Evolutionary conservation across 1,139 yeast species (phyloP).

Genomic region (Diutina sp.): DNA sequence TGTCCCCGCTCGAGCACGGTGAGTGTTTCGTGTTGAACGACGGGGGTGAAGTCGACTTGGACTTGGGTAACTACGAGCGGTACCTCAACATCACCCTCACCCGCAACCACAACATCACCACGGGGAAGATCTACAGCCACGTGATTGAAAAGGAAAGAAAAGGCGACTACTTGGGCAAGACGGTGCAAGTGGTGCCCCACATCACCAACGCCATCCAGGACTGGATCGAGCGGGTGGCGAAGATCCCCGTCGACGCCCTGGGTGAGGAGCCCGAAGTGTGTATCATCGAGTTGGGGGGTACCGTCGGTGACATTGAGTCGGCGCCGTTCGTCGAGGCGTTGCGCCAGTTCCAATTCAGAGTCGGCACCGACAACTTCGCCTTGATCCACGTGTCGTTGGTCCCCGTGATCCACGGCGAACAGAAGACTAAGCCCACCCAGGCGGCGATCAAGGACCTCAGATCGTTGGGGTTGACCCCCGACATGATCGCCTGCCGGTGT

Average conservation of each 20-base stretch:
- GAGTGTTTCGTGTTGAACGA: slow-evolving; percentile 96
- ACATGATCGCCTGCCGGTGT: slow-evolving; percentile 97
- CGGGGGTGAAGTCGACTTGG: slow-evolving; percentile 98
- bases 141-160: slow-evolving; percentile 92
- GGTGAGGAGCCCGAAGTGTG: slow-evolving; percentile 88
- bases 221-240: slow-evolving; percentile 92
- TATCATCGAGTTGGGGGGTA: slow-evolving; percentile 95
- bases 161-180: slow-evolving; percentile 96
- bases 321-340: slow-evolving; percentile 98
- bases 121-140: slow-evolving; percentile 91
- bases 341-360: slow-evolving; percentile 97
- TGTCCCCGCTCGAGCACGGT: slow-evolving; percentile 98
- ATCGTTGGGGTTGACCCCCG: slow-evolving; percentile 88
- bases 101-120: slow-evolving; percentile 89
- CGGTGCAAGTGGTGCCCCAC: slow-evolving; percentile 99
- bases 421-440: slow-evolving; percentile 98
- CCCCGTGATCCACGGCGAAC: slow-evolving; percentile 97
- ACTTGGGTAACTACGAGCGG: slow-evolving; percentile 95
- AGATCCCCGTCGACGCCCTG: slow-evolving; percentile 83
- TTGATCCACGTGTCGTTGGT: slow-evolving; percentile 93
- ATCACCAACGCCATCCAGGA: slow-evolving; percentile 95
- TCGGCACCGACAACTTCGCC: slow-evolving; percentile 87
- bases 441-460: slow-evolving; percentile 97
- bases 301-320: slow-evolving; percentile 97
- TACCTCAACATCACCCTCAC: slow-evolving; percentile 89